These are phyloP conservation scores for Karstenula rhodostoma DNA, from an alignment of 2,329 filamentous ascomycete species.

Conservation along the genomic window DNA sequence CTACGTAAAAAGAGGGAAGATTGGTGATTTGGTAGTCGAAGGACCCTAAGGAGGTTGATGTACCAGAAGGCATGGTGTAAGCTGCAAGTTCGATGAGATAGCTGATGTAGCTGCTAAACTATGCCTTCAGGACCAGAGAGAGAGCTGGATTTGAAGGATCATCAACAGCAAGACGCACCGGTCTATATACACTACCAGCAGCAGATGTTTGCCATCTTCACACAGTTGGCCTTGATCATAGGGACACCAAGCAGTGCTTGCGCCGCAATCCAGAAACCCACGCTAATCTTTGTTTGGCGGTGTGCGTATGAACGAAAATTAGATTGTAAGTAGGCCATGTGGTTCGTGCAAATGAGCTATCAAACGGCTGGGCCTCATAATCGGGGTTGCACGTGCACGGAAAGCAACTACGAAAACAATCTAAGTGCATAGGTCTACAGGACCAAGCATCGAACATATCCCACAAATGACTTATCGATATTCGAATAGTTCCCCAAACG, in stretches of 20 bases:
- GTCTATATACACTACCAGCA: not conserved
- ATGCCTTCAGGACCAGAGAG: constrained; percentile 1
- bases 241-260: no score
- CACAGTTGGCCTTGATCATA: no score
- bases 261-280: no score
- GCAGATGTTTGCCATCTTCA: no score
- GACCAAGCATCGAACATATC: not conserved
- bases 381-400: no score
- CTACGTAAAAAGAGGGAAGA: not conserved
- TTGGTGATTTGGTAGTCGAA: not conserved
- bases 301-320: no score
- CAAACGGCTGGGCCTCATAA: no score
- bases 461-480: not conserved
- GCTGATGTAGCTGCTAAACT: not conserved
- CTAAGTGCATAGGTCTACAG: not conserved
- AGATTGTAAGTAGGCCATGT: no score
- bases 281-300: no score
- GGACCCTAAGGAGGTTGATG: not conserved
- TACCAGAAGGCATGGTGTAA: constrained; percentile 2
- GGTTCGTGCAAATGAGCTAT: no score
- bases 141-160: not conserved
- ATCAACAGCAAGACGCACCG: not conserved
- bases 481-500: not conserved
- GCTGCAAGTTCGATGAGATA: not conserved
- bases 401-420: no score